Evolutionary conservation across 192 early-diverging fungal species (phyloP).

Genomic region (Spinellus fusiger): DNA sequence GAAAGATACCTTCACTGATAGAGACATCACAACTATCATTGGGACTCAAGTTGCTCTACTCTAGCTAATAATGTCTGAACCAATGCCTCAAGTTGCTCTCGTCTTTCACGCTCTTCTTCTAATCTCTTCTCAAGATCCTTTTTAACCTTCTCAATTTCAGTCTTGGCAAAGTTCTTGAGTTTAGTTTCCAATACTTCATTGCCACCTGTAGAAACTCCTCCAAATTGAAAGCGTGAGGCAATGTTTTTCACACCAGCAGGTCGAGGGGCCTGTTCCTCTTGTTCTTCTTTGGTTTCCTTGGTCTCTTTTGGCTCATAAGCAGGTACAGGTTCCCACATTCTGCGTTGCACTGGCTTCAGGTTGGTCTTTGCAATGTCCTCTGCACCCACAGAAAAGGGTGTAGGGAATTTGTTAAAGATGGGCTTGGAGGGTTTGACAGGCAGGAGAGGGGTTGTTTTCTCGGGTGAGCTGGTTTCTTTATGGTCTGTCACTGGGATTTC

Average conservation of each 20-base stretch:
- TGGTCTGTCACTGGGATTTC: background rate
- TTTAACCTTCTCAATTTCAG: conserved; percentile 27
- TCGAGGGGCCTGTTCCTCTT: conserved; percentile 6
- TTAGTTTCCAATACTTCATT: conserved; percentile 37
- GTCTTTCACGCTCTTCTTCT: conserved; percentile 21
- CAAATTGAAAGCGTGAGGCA: conserved; percentile 25
- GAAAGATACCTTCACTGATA: too few relatives aligned
- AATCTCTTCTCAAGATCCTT: conserved; percentile 27
- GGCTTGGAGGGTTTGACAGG: conserved; percentile 34
- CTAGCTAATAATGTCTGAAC: conserved; percentile 12
- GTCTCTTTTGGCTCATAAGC: conserved; percentile 15
- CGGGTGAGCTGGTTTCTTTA: conserved; percentile 5
- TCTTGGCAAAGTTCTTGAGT: conserved; percentile 27
- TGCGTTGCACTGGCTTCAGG: conserved; percentile 30
- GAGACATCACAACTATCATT: too few relatives aligned
- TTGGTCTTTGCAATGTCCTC: conserved; percentile 8
- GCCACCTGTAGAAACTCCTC: conserved; percentile 15
- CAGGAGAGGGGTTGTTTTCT: background rate
- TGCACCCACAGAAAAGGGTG: conserved; percentile 23
- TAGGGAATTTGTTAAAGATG: conserved; percentile 37
- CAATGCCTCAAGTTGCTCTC: conserved; percentile 21
- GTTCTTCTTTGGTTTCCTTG: background rate
- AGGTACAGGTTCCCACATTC: conserved; percentile 27
- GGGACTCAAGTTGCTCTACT: conserved; percentile 2
- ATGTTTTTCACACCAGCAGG: conserved; percentile 25